Evolutionary conservation across 2,329 filamentous ascomycete species (phyloP).

Genomic region (Whalleya microplaca): DNA sequence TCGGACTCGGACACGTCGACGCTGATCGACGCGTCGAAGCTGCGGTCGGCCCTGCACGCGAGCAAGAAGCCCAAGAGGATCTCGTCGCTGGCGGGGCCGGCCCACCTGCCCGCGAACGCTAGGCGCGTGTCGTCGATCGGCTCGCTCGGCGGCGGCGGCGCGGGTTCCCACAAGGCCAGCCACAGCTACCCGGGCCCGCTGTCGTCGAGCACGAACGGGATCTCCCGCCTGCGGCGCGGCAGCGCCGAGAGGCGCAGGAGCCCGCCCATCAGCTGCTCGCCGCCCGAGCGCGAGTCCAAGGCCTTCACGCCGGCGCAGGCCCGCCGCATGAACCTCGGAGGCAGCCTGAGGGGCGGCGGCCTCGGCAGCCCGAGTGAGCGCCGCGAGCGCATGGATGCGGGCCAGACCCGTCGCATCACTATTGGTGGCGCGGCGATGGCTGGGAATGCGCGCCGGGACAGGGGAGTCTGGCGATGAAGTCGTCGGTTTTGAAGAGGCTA

Average conservation of each 20-base stretch:
- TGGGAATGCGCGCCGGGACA: background rate
- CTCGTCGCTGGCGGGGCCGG: slow-evolving; percentile 40
- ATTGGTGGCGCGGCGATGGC: slow-evolving; percentile 43
- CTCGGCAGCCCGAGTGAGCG: slow-evolving; percentile 27
- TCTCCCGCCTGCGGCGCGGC: slow-evolving; percentile 56
- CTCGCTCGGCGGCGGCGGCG: slow-evolving; percentile 38
- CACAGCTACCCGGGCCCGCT: slow-evolving; percentile 45
- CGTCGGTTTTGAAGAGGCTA: background rate
- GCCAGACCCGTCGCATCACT: slow-evolving; percentile 46
- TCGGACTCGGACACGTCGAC: slow-evolving; percentile 55
- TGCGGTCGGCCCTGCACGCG: slow-evolving; percentile 58
- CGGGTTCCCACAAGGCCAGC: slow-evolving; percentile 37
- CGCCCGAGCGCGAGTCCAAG: slow-evolving; percentile 45
- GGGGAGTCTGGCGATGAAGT: slow-evolving; percentile 27
- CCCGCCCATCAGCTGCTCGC: slow-evolving; percentile 58
- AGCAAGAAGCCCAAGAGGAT: slow-evolving; percentile 51
- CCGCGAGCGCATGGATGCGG: slow-evolving; percentile 23
- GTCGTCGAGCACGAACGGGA: slow-evolving; percentile 57
- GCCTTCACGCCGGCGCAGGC: slow-evolving; percentile 59
- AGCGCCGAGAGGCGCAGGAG: slow-evolving; percentile 55
- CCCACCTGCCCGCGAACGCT: slow-evolving; percentile 32
- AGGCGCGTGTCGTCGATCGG: slow-evolving; percentile 53
- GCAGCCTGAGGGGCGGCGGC: slow-evolving; percentile 23
- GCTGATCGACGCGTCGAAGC: slow-evolving; percentile 55
- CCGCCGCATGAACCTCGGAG: slow-evolving; percentile 58